Percentiles rank a stretch among this genome's conserved stretches.
Evolutionary conservation across 225 moss, liverwort and hornwort genomes (phyloP).

Genomic region (Pseudisothecium myosuroides): DNA sequence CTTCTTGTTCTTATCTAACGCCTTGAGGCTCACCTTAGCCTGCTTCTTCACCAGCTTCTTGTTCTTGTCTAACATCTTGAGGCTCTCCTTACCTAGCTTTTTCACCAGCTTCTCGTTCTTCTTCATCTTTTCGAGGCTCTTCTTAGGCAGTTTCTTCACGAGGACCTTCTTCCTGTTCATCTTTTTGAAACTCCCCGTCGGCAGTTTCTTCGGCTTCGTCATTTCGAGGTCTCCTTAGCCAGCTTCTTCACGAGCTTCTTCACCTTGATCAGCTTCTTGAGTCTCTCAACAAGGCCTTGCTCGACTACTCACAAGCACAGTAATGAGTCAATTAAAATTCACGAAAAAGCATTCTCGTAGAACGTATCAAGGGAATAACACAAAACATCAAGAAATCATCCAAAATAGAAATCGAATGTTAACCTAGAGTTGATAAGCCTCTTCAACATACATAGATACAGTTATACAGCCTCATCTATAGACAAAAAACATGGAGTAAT

Average conservation of each 20-base stretch:
- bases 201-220: slow-evolving; percentile 35
- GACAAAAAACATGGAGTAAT: slow-evolving; percentile 34
- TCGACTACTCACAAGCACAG: background rate
- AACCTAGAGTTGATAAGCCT: slow-evolving; percentile 52
- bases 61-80: background rate
- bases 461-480: slow-evolving; percentile 47
- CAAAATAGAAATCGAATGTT: background rate
- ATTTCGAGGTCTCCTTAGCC: slow-evolving; percentile 13
- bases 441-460: slow-evolving; percentile 19
- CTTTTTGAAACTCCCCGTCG: slow-evolving; percentile 17
- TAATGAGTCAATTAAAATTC: background rate
- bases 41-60: background rate
- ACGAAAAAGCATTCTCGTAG: background rate
- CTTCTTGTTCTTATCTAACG: background rate
- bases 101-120: background rate
- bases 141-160: background rate
- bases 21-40: background rate
- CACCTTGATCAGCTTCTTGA: background rate
- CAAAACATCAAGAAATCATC: background rate
- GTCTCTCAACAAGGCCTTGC: slow-evolving; percentile 2
- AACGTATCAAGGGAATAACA: background rate
- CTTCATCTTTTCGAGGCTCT: background rate
- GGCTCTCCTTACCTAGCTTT: background rate
- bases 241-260: background rate
- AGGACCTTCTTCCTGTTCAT: background rate